phyloP scores from a whole-genome alignment of 2,329 filamentous ascomycete species.

The Coniochaeta sp. region DNA sequence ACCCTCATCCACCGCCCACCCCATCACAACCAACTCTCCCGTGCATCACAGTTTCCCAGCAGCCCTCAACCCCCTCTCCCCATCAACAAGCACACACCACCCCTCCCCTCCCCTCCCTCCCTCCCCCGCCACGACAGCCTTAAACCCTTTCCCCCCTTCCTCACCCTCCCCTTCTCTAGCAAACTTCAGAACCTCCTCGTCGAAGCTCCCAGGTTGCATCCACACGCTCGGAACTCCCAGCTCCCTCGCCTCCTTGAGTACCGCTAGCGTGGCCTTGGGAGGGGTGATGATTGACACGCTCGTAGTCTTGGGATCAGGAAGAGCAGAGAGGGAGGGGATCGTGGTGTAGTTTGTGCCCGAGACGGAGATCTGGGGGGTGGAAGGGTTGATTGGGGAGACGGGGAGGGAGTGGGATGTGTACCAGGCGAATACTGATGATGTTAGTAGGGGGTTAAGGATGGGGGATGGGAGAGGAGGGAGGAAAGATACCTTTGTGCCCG shows the following conservation, averaged over 20 bases:
- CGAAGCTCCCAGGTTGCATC: slow-evolving; percentile 86
- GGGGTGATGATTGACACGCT: slow-evolving; percentile 84
- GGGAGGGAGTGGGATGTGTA: slow-evolving; percentile 71
- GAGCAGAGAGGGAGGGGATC: slow-evolving; percentile 55
- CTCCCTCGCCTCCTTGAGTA: slow-evolving; percentile 71
- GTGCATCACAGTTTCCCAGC: slow-evolving; percentile 45
- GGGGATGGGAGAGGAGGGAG: neutral
- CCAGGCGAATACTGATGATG: slow-evolving; percentile 71
- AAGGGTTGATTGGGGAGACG: slow-evolving; percentile 79
- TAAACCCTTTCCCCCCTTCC: slow-evolving; percentile 52
- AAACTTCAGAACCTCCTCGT: slow-evolving; percentile 65
- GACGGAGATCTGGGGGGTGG: slow-evolving; percentile 56
- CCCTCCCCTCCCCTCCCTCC: slow-evolving; percentile 63
- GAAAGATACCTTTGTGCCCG: slow-evolving; percentile 69
- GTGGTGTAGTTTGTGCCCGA: slow-evolving; percentile 51
- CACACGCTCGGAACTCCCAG: slow-evolving; percentile 71
- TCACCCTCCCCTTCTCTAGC: slow-evolving; percentile 50
- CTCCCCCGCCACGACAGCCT: slow-evolving; percentile 60
- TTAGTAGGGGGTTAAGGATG: neutral
- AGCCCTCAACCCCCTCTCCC: slow-evolving; percentile 54
- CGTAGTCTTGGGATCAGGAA: slow-evolving; percentile 62
- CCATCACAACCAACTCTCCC: too few relatives aligned
- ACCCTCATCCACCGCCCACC: too few relatives aligned
- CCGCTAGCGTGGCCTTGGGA: slow-evolving; percentile 64
- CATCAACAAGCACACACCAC: slow-evolving; percentile 85